Base-by-base conservation (phyloP, 805 yeast genomes). In the Ogataea methanolica region DNA sequence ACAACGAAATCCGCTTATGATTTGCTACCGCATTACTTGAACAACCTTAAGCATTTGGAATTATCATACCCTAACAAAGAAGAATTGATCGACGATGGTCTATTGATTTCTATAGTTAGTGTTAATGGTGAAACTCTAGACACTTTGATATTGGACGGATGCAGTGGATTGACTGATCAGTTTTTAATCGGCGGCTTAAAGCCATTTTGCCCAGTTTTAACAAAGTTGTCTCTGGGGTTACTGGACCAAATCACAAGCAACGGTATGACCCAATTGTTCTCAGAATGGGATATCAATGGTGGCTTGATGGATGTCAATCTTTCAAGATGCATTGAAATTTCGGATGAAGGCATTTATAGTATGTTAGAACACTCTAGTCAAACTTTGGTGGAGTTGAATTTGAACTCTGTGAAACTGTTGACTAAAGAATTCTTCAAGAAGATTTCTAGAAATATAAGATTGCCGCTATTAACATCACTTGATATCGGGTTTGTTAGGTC, bases 401-500 rank as follows among this genome's bases (percentile, higher is more conserved):
- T 94, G 49, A 92, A 92, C 61, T 87, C 96, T 0, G 60, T 89
- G n/a, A 75, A 79, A 51, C 68, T 68, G 9, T 55, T 92, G 1
- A 71, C 86, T 0, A 68, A 72, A 15, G 68, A 70, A 5, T 69
- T 82, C 7, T 75, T 85, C 57, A 67, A 71, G 44, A 71, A 70
- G 42, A 53, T 75, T 3, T 74, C 69, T 43, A 76, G 79, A 45
- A 67, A 51, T 60, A 66, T 60, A 19, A 50, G 62, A 14, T 70
- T 81, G 39, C 87, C 90, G 1, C 74, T 82, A 29, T 67, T 92
- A 39, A 80, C 88, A 0, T 75, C 79, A 33, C 56, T 88, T 16
- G 94, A 92, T 62, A 60, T 82, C 14, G 95, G 97, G 0, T 92
- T 92, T 66, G 87, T 89, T 3, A 71, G 95, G 36, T 71, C 80